Conservation (phyloP, 2,329 filamentous ascomycete genomes). For the Xylaria hypoxylon region DNA sequence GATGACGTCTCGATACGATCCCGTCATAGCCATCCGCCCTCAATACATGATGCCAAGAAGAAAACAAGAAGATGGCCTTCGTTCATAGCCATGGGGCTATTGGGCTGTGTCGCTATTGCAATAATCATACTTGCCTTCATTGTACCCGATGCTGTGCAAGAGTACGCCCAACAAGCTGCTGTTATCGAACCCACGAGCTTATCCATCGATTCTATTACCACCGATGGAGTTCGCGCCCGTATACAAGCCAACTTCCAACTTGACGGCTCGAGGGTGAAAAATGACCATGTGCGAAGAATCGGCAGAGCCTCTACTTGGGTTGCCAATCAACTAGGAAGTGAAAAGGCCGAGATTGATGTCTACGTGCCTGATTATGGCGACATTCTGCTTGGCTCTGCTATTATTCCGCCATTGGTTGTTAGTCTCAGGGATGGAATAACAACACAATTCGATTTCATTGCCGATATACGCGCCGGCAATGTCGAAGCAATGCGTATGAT, state of each 20-base stretch:
- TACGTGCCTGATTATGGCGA: conserved; percentile 86
- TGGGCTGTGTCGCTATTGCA: conserved; percentile 71
- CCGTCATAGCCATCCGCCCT: conserved; percentile 42
- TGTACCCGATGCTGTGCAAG: conserved; percentile 80
- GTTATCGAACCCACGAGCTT: conserved; percentile 86
- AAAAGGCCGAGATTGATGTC: conserved; percentile 77
- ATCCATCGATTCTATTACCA: conserved; percentile 86
- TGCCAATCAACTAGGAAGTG: conserved; percentile 78
- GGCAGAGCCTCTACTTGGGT: conserved; percentile 85
- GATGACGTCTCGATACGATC: conserved; percentile 51
- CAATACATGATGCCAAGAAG: conserved; percentile 50
- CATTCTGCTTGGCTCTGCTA: conserved; percentile 79
- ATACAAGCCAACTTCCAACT: conserved; percentile 85
- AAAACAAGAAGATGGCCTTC: conserved; percentile 77
- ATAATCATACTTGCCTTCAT: conserved; percentile 86
- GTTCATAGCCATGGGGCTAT: conserved; percentile 74
- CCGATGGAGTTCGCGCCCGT: conserved; percentile 80
- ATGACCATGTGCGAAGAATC: conserved; percentile 76
- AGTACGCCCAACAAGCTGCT: conserved; percentile 86
- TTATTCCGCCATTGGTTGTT: conserved; percentile 79
- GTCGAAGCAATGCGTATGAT: conserved; percentile 81
- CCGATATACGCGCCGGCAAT: conserved; percentile 80
- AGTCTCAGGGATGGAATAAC: conserved; percentile 81
- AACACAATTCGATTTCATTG: conserved; percentile 82
- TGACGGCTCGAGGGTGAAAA: conserved; percentile 80